phyloP scores from a whole-genome alignment of 495 filamentous ascomycete genomes.

The Penicillium longicatenatum region DNA sequence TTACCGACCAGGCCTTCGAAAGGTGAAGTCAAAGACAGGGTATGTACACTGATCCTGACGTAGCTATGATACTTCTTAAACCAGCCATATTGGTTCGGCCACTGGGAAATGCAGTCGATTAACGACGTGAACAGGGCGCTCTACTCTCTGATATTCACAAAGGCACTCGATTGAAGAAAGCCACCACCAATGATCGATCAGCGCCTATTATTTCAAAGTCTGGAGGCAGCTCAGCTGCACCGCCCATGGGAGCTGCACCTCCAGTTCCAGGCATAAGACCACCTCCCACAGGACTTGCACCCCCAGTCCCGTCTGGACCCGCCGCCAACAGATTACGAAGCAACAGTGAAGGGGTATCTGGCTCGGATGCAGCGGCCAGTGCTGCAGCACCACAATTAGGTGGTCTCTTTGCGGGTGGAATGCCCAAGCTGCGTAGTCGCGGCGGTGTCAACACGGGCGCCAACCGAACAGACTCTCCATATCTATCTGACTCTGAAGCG shows the following conservation, averaged over 20 bases:
- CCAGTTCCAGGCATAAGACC: slow-evolving; percentile 71
- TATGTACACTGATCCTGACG: slow-evolving; percentile 38
- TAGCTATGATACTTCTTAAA: not conserved
- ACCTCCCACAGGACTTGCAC: slow-evolving; percentile 69
- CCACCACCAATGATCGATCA: slow-evolving; percentile 93
- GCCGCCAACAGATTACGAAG: slow-evolving; percentile 69
- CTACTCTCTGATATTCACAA: slow-evolving; percentile 89
- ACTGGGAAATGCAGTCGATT: slow-evolving; percentile 21
- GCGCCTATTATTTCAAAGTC: slow-evolving; percentile 67
- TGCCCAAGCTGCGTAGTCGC: slow-evolving; percentile 89
- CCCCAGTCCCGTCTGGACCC: slow-evolving; percentile 63
- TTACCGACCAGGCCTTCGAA: slow-evolving; percentile 52
- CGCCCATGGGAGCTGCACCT: slow-evolving; percentile 71
- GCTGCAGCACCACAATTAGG: slow-evolving; percentile 72
- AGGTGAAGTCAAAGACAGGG: slow-evolving; percentile 53
- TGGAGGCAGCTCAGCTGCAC: slow-evolving; percentile 56
- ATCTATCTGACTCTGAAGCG: slow-evolving; percentile 79
- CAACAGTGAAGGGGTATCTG: slow-evolving; percentile 71
- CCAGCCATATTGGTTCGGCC: not conserved
- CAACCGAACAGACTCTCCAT: slow-evolving; percentile 66
- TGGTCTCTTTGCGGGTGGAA: slow-evolving; percentile 90
- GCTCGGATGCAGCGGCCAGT: slow-evolving; percentile 39
- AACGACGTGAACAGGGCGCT: slow-evolving; percentile 63
- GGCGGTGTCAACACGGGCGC: slow-evolving; percentile 91
- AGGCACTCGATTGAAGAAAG: slow-evolving; percentile 78